Evolutionary conservation across 768 basidiomycete genomes (phyloP).

Genomic region (Hydnomerulius pinastri): DNA sequence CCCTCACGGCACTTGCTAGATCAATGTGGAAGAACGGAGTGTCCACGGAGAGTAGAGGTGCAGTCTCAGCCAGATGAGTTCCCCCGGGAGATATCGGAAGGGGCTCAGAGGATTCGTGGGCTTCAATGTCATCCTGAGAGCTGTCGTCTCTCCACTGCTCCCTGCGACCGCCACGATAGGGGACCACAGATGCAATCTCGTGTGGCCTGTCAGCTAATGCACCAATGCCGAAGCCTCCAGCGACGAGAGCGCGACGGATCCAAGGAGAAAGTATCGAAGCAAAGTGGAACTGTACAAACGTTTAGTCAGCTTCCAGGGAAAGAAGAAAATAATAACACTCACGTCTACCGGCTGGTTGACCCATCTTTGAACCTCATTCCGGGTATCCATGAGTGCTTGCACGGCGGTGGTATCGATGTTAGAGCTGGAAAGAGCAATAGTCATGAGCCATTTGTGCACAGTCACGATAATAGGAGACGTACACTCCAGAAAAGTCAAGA

Average conservation of each 20-base stretch:
- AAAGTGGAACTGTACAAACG: conserved; percentile 80
- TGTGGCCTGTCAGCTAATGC: conserved; percentile 39
- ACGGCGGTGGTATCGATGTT: conserved; percentile 92
- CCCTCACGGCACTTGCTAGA: conserved; percentile 66
- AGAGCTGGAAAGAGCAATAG: conserved; percentile 44
- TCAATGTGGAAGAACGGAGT: conserved; percentile 95
- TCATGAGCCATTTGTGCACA: background rate
- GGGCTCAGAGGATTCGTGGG: conserved; percentile 25
- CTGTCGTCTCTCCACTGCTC: conserved; percentile 19
- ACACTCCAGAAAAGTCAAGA: conserved; percentile 87
- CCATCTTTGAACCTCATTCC: conserved; percentile 88
- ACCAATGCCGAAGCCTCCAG: conserved; percentile 90
- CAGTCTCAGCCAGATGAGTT: conserved; percentile 1
- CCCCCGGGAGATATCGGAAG: conserved; percentile 1
- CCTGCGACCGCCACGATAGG: conserved; percentile 50
- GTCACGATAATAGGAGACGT: conserved; percentile 27
- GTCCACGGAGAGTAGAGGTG: conserved; percentile 46
- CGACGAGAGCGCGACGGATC: conserved; percentile 86
- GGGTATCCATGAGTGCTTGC: conserved; percentile 88
- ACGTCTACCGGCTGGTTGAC: conserved; percentile 75
- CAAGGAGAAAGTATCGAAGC: conserved; percentile 89
- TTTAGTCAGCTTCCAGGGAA: background rate
- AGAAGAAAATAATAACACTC: conserved; percentile 13
- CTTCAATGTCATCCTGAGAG: conserved; percentile 34
- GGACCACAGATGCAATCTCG: conserved; percentile 81